These are phyloP conservation scores for Biscogniauxia sp. DNA, from an alignment of 2,329 filamentous ascomycete species.

Conservation along the genomic window DNA sequence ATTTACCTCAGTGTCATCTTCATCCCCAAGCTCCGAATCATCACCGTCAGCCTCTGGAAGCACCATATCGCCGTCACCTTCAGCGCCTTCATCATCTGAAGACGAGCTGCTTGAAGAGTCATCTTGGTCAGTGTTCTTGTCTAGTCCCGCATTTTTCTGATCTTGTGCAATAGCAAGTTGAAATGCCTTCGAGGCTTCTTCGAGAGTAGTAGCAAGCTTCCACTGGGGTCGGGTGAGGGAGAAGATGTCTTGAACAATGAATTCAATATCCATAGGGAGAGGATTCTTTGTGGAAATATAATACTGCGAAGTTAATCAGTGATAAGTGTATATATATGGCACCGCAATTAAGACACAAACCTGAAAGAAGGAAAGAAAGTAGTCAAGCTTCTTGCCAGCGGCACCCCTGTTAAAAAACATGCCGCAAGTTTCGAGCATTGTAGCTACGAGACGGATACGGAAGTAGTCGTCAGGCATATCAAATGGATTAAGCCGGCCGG, in stretches of 20 bases:
- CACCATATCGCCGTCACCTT: conserved; percentile 60
- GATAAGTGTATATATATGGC: conserved; percentile 2
- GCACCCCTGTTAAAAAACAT: conserved; percentile 93
- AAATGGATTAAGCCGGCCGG: conserved; percentile 71
- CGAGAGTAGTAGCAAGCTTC: conserved; percentile 77
- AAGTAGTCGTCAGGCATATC: conserved; percentile 95
- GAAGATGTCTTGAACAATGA: conserved; percentile 91
- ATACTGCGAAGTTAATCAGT: conserved; percentile 55
- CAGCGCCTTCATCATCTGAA: conserved; percentile 67
- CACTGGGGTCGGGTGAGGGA: conserved; percentile 83
- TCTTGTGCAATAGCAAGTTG: conserved; percentile 86
- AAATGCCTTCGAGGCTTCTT: conserved; percentile 82
- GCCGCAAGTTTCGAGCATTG: conserved; percentile 89
- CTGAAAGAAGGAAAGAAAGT: conserved; percentile 94
- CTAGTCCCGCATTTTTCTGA: conserved; percentile 74
- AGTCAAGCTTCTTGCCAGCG: conserved; percentile 95
- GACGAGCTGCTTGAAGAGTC: conserved; percentile 68
- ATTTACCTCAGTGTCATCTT: conserved; percentile 58
- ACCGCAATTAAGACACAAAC: conserved; percentile 37
- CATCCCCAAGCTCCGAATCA: conserved; percentile 55
- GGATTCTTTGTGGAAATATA: conserved; percentile 90
- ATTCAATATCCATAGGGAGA: conserved; percentile 95
- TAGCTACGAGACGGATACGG: conserved; percentile 85
- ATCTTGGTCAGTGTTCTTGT: conserved; percentile 68
- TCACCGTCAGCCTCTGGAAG: conserved; percentile 63